Percentiles rank a stretch among this genome's conserved stretches.
phyloP scores from a whole-genome alignment of 768 basidiomycete genomes.

The Boletus pseudo-olivaceus region DNA sequence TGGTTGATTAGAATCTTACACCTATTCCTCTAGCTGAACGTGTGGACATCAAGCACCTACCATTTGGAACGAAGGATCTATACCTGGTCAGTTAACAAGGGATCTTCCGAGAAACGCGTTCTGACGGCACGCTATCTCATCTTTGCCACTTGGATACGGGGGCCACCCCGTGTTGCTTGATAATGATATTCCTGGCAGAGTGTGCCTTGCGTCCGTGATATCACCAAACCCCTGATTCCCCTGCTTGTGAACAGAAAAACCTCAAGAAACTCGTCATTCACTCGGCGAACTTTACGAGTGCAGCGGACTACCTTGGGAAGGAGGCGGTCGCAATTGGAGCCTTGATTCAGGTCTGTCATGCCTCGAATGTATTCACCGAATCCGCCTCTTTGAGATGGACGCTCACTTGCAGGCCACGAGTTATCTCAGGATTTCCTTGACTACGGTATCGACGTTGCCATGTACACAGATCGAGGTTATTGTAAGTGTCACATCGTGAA shows the following conservation, averaged over 20 bases:
- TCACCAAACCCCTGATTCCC: neutral
- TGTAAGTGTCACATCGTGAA: neutral
- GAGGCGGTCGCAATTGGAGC: slow-evolving; percentile 59
- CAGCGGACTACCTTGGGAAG: slow-evolving; percentile 48
- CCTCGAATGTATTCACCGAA: neutral
- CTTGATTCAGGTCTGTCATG: slow-evolving; percentile 41
- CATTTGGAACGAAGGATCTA: slow-evolving; percentile 33
- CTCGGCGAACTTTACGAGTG: slow-evolving; percentile 45
- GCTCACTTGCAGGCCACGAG: slow-evolving; percentile 22
- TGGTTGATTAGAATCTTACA: slow-evolving; percentile 57
- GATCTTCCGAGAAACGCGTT: slow-evolving; percentile 27
- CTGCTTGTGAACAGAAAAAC: slow-evolving; percentile 23
- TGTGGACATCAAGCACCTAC: slow-evolving; percentile 50
- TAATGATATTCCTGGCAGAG: slow-evolving; percentile 18
- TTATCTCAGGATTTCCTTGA: slow-evolving; percentile 29
- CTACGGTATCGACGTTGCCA: slow-evolving; percentile 20
- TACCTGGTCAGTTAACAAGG: slow-evolving; percentile 38
- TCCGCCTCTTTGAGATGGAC: no score
- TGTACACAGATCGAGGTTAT: neutral
- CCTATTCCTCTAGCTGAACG: slow-evolving; percentile 52
- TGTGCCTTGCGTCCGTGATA: neutral
- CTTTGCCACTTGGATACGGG: slow-evolving; percentile 48
- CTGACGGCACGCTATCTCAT: slow-evolving; percentile 54
- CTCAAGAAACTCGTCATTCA: slow-evolving; percentile 50
- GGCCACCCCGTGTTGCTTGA: slow-evolving; percentile 40